These are phyloP conservation scores for Xylaria telfairii DNA, from an alignment of 495 filamentous ascomycete species.

Conservation along the genomic window DNA sequence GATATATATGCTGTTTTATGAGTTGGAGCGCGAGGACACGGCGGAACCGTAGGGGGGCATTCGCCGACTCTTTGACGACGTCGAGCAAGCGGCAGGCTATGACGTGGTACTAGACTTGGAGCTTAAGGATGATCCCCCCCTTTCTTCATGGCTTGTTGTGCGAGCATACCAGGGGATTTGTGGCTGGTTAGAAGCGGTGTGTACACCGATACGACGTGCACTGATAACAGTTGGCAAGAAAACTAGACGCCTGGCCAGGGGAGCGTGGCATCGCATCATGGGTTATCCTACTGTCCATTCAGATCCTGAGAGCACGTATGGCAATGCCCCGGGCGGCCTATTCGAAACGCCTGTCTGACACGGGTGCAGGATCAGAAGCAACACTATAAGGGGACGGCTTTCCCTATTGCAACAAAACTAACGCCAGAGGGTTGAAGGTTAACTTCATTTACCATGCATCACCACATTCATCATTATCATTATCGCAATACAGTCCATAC, in stretches of 20 bases:
- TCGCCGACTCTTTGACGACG: slow-evolving; percentile 29
- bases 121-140: slow-evolving; percentile 9
- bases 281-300: slow-evolving; percentile 12
- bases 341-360: background rate
- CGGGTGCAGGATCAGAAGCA: background rate
- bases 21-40: slow-evolving; percentile 62
- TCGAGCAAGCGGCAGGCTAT: slow-evolving; percentile 24
- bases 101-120: slow-evolving; percentile 22
- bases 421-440: too few species aligned
- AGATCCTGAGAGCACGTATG: background rate
- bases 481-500: background rate
- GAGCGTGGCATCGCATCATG: slow-evolving; percentile 32
- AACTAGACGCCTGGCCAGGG: background rate
- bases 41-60: slow-evolving; percentile 36
- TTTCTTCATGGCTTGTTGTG: slow-evolving; percentile 10
- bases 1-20: slow-evolving; percentile 96
- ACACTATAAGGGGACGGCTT: background rate
- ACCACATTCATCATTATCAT: background rate
- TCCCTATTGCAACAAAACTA: background rate
- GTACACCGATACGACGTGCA: slow-evolving; percentile 7
- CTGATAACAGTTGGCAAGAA: slow-evolving; percentile 1
- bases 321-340: background rate
- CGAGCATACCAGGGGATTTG: slow-evolving; percentile 8
- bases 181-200: slow-evolving; percentile 19
- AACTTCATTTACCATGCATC: background rate